These are phyloP conservation scores for Gracilaria gracilis DNA, from an alignment of 23 red algal genomes.

Conservation along the genomic window DNA sequence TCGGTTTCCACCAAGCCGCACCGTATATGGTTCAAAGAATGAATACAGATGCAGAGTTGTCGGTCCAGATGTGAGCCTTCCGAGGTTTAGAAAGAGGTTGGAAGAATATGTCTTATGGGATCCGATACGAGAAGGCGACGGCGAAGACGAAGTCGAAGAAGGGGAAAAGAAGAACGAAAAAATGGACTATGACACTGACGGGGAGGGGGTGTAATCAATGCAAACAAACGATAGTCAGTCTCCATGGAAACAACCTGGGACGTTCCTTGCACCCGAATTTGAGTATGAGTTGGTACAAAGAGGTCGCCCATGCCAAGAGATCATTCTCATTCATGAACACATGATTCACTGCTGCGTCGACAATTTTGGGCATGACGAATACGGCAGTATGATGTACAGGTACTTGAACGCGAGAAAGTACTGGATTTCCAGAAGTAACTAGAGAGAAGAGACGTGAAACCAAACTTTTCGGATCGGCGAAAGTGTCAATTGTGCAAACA, in stretches of 20 bases:
- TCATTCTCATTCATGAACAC: too few relatives aligned
- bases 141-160: neutral
- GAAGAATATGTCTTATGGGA: constrained; percentile 1
- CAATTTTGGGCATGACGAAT: too few relatives aligned
- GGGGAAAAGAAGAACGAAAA: neutral
- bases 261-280: neutral
- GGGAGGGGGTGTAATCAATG: neutral
- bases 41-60: neutral
- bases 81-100: constrained; percentile 4
- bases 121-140: neutral
- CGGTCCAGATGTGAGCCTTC: constrained; percentile 15
- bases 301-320: too few relatives aligned
- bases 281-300: too few relatives aligned
- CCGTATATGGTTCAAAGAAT: neutral
- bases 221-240: neutral
- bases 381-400: too few relatives aligned
- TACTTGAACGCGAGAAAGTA: too few relatives aligned
- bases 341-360: too few relatives aligned
- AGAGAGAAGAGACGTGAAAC: neutral
- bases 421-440: too few relatives aligned
- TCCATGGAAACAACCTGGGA: neutral
- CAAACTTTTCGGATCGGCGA: neutral
- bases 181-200: neutral
- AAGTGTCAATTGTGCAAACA: neutral
- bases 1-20: neutral